A percentile compares a stretch with the other conserved stretches of the same genome.
Evolutionary conservation across 345 rosid species (phyloP).

Genomic region (Brassica rapa): DNA sequence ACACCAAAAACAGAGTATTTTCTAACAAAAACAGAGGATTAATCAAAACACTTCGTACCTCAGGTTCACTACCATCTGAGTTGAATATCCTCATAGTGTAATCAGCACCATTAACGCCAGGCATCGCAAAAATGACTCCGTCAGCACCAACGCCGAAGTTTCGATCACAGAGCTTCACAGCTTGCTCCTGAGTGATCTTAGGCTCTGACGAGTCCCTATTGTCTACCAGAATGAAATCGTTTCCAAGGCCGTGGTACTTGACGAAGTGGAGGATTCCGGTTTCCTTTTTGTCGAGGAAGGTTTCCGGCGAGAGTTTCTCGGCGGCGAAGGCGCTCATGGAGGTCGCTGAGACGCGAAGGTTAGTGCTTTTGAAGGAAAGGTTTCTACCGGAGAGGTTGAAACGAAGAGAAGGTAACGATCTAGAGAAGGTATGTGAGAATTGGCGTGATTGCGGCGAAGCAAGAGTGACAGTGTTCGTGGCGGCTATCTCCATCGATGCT

Average conservation of each 20-base stretch:
- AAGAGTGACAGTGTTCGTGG: conserved; percentile 35
- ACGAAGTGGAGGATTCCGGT: conserved; percentile 72
- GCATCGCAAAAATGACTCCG: conserved; percentile 93
- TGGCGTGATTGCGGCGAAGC: conserved; percentile 38
- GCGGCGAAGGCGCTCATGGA: conserved; percentile 49
- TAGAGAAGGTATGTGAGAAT: conserved; percentile 12
- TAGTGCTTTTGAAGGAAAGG: conserved; percentile 30
- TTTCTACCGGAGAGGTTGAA: conserved; percentile 19
- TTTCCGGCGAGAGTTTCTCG: conserved; percentile 40
- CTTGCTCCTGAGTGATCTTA: conserved; percentile 73
- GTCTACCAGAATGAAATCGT: conserved; percentile 95
- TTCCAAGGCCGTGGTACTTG: conserved; percentile 97
- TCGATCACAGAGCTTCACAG: conserved; percentile 80
- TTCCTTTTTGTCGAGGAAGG: conserved; percentile 53
- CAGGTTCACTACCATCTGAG: conserved; percentile 97
- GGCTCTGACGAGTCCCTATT: conserved; percentile 78
- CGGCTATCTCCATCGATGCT: conserved; percentile 29
- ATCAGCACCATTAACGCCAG: conserved; percentile 77
- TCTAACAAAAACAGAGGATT: neutral
- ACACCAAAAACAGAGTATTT: too few relatives aligned
- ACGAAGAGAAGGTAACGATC: conserved; percentile 30
- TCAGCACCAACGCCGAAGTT: conserved; percentile 97
- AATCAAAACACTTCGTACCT: conserved; percentile 42
- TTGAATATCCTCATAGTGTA: conserved; percentile 90
- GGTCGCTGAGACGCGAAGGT: conserved; percentile 41